phyloP scores from a whole-genome alignment of 129 eudicot genomes.

The Cynara cardunculus region DNA sequence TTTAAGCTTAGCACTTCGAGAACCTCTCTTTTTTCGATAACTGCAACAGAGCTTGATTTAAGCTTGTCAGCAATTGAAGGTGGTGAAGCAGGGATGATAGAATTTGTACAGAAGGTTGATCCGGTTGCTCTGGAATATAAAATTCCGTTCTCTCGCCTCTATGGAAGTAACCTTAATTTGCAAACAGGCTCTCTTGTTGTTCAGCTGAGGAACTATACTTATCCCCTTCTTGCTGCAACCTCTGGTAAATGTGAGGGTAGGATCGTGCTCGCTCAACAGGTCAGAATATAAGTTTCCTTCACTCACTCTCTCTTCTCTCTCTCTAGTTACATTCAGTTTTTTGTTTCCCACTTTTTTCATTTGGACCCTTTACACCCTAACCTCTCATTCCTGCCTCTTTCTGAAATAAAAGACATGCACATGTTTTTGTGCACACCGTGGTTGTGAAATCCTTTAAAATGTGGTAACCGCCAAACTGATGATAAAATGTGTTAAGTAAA shows the following conservation, averaged over 20 bases:
- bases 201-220: constrained; percentile 78
- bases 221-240: constrained; percentile 77
- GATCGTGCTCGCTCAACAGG: constrained; percentile 96
- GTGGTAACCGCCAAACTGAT: neutral
- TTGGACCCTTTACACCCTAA: neutral
- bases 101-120: constrained; percentile 82
- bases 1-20: constrained; percentile 74
- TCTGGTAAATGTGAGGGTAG: constrained; percentile 95
- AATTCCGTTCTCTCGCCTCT: constrained; percentile 83
- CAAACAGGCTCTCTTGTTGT: constrained; percentile 71
- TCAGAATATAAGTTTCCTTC: constrained; percentile 23
- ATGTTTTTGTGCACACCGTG: neutral
- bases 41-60: constrained; percentile 71
- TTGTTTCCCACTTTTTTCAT: neutral
- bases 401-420: neutral
- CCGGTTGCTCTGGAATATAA: constrained; percentile 72
- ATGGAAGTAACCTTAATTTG: constrained; percentile 72
- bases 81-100: constrained; percentile 95
- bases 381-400: neutral
- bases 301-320: constrained; percentile 8
- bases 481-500: neutral
- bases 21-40: constrained; percentile 70
- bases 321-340: neutral
- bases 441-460: neutral
- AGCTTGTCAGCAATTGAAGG: constrained; percentile 85